phyloP scores from a whole-genome alignment of 2,329 filamentous ascomycete species.

The Cercospora citrullina region DNA sequence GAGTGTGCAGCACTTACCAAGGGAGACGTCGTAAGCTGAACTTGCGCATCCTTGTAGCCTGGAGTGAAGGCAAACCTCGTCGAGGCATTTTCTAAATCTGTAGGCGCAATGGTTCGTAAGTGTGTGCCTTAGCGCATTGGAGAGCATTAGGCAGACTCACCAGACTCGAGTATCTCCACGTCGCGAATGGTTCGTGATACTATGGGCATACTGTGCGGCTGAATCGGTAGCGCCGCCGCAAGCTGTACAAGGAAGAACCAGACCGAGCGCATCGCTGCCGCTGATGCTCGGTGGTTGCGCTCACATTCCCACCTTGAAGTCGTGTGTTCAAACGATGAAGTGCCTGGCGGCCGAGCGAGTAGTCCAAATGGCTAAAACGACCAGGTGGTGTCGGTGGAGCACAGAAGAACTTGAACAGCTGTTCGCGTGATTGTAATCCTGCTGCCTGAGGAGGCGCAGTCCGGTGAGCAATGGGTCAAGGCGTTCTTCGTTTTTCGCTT shows the following conservation, averaged over 20 bases:
- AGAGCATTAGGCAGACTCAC: constrained; percentile 17
- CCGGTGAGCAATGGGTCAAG: constrained; percentile 11
- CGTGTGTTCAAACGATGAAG: not conserved
- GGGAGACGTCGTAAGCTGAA: constrained; percentile 43
- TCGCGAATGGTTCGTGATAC: constrained; percentile 6
- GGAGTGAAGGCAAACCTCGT: constrained; percentile 44
- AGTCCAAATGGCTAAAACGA: not conserved
- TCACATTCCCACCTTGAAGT: constrained; percentile 5
- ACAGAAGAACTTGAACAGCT: constrained; percentile 5
- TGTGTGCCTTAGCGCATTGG: constrained; percentile 10
- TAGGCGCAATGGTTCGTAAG: constrained; percentile 7
- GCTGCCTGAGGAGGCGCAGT: constrained; percentile 16
- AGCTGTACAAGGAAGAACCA: constrained; percentile 32
- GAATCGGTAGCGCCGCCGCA: constrained; percentile 21
- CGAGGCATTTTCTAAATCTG: constrained; percentile 34
- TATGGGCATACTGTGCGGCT: constrained; percentile 4
- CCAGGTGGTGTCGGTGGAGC: not conserved
- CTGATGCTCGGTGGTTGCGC: not conserved
- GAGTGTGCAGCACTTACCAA: constrained; percentile 29
- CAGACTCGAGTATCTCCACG: constrained; percentile 26
- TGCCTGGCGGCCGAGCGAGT: not conserved
- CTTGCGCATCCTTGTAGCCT: constrained; percentile 30
- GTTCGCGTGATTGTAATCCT: constrained; percentile 12
- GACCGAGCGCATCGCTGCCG: constrained; percentile 26
- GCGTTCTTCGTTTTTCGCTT: not conserved